Conservation (phyloP, 177 flowering plant species). For the Vitis hybrid region DNA sequence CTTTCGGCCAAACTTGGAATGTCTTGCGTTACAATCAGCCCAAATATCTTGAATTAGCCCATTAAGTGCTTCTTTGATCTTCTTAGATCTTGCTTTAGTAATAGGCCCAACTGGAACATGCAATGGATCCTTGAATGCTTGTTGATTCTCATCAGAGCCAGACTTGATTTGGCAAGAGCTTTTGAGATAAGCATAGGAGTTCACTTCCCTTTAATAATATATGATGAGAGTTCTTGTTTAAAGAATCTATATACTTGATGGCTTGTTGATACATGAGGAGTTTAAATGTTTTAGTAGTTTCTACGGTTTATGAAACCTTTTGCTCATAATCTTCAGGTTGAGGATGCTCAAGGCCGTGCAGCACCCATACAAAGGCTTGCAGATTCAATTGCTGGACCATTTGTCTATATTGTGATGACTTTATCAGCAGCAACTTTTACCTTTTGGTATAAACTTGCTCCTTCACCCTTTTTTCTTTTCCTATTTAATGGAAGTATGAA, state of each 20-base stretch:
- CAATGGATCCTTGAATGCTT: too few relatives aligned
- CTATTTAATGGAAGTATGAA: neutral
- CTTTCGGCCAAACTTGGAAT: too few relatives aligned
- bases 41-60: too few relatives aligned
- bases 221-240: too few relatives aligned
- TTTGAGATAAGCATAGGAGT: neutral
- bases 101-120: too few relatives aligned
- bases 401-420: constrained; percentile 86
- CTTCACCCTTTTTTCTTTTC: constrained; percentile 1
- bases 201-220: neutral
- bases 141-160: too few relatives aligned
- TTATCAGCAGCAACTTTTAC: constrained; percentile 92
- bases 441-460: constrained; percentile 64
- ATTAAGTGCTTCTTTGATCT: too few relatives aligned
- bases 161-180: neutral
- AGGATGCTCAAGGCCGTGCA: constrained; percentile 94
- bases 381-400: constrained; percentile 95
- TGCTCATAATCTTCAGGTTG: constrained; percentile 54
- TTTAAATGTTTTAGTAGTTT: neutral
- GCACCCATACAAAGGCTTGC: constrained; percentile 98
- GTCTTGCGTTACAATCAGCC: too few relatives aligned
- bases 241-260: neutral
- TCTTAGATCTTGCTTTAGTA: too few relatives aligned
- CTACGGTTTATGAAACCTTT: constrained; percentile 1
- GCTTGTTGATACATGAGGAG: too few relatives aligned